Base-by-base conservation (phyloP, 345 rosid species). In the Sisymbrium altissimum region DNA sequence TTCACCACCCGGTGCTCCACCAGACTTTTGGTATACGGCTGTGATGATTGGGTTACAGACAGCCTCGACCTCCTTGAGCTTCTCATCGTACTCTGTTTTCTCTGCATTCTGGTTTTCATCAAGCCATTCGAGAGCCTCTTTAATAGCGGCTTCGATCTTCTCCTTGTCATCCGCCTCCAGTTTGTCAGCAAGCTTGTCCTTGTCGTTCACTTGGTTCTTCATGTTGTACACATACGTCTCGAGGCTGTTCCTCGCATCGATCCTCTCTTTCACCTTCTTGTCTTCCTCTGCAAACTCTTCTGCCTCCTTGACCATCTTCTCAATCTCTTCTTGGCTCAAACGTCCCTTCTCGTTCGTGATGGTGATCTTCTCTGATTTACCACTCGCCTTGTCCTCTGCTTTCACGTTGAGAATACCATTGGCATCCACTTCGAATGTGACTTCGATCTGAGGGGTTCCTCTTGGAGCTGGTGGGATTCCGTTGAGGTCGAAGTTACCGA, bases 281-380 rank as follows among this genome's bases (percentile, higher is more conserved):
- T 94, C 98, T 75, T 91, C 98, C 81, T 94, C 98, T 0, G 98
- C 96, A 30, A 89, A 94, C 75, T 94, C 98, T 50, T 94, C 97
- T 0, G 97, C 98, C 75, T 94, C 98, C 0, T 82, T 84, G 9
- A 94, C 98, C 98, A 94, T 94, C 5, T 91, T 81, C 2, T 91
- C 98, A 3, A 94, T 94, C 77, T 94, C 98, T 78, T 94, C 98
- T 78, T 94, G 98, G 84, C 95, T 89, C 49, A 94, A 67, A 5
- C 98, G 93, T 15, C 98, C 98, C 80, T 88, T 94, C 69, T 91
- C 98, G 27, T 94, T 94, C 0, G 97, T 94, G 82, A 94, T 94
- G 21, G 98, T 91, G 81, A 94, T 94, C 85, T 89, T 89, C 80
- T 94, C 95, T 1, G 97, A 81, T 75, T 91, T 94, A 1, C 96